Base-by-base conservation (phyloP, 2,329 filamentous ascomycete species). In the Beauveria rudraprayagi region DNA sequence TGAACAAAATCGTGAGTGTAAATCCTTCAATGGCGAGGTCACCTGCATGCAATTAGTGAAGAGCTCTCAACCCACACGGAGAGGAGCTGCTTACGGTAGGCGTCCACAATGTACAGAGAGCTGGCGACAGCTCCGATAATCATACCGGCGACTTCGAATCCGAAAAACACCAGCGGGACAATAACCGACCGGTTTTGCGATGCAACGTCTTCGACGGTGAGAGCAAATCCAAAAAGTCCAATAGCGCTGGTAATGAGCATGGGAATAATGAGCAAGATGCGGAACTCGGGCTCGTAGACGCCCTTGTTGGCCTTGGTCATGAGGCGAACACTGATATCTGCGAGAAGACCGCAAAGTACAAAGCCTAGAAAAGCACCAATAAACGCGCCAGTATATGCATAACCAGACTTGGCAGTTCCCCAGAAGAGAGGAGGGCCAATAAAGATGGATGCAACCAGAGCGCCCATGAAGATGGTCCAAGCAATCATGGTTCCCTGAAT, bases 391-490 rank as follows among this genome's bases (percentile, higher is more conserved):
- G 88, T 87, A 75, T 97, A 96, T 61, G 91, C 84, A 72, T 93
- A 92, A n/a, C 92, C 92, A 1, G 90, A 91, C 69, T 90, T 76
- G 57, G 90, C 85, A 74, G 94, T 87, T 67, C 85, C 79, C 83
- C 92, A 96, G 78, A 86, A 94, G 46, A 92, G 83, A 1, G 91
- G 90, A 2, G 88, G 87, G 2, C 88, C 87, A 52, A 95, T 81
- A 76, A 94, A 93, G 66, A 95, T 87, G 62, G 87, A 84, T n/a
- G 87, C 89, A 51, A 95, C 77, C 66, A 94, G 85, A 63, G 94
- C 88, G 61, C 90, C 89, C 65, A 96, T 93, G 70, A 97, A 91
- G 17, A 97, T 90, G 1, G 92, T 96, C 92, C 93, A 97, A 65
- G 92, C 93, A 69, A 97, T 96, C 70, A 96, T 84, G 5, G 90